These are phyloP conservation scores for Claviceps sp. DNA, from an alignment of 2,329 filamentous ascomycete species.

Conservation along the genomic window DNA sequence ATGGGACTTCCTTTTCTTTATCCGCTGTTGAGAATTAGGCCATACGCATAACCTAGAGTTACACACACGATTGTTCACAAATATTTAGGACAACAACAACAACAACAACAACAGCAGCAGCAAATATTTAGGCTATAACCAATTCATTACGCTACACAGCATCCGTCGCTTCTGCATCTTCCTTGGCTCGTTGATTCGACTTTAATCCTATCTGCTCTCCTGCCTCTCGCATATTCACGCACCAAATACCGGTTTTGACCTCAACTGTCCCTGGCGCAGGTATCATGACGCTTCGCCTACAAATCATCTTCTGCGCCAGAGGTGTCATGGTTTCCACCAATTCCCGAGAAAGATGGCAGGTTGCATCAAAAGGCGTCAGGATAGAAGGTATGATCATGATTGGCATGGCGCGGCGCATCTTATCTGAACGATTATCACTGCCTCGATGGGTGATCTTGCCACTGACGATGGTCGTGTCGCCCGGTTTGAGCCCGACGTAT, in stretches of 20 bases:
- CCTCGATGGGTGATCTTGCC: not conserved
- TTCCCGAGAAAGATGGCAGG: not conserved
- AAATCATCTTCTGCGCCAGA: not conserved
- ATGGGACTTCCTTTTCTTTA: too few relatives aligned
- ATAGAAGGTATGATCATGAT: not conserved
- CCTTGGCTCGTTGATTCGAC: too few relatives aligned
- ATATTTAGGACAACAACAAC: too few relatives aligned
- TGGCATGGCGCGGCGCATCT: not conserved
- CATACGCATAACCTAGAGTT: too few relatives aligned
- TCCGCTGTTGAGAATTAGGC: too few relatives aligned
- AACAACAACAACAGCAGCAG: too few relatives aligned
- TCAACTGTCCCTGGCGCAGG: not conserved
- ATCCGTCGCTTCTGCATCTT: too few relatives aligned
- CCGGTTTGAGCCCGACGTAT: not conserved
- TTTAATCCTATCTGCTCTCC: too few relatives aligned
- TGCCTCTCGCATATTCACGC: not conserved
- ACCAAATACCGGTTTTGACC: not conserved
- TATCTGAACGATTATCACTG: not conserved
- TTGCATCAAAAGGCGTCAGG: not conserved
- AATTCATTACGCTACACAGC: too few relatives aligned
- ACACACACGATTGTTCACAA: too few relatives aligned
- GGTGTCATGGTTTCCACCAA: not conserved
- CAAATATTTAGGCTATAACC: too few relatives aligned
- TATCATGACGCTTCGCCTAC: not conserved
- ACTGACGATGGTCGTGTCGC: not conserved